Percentiles rank a stretch among this genome's conserved stretches.
phyloP scores from a whole-genome alignment of 2,329 filamentous ascomycete species.

The Pseudophaeomoniella oleicola region DNA sequence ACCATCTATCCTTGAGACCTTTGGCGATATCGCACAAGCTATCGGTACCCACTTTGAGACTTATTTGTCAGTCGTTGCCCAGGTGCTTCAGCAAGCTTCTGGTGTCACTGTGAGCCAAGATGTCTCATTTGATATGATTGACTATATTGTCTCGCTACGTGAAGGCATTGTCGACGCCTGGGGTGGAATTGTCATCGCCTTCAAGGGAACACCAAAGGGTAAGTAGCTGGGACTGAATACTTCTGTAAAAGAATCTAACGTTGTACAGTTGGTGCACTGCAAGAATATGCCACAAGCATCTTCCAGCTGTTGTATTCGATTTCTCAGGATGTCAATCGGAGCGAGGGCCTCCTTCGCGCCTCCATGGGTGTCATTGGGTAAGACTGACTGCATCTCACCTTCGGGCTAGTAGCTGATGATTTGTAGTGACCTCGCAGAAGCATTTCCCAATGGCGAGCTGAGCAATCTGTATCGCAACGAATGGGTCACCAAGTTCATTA shows the following conservation, averaged over 20 bases:
- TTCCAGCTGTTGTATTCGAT: conserved; percentile 76
- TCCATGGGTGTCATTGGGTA: conserved; percentile 96
- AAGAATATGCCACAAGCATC: conserved; percentile 68
- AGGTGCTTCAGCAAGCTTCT: conserved; percentile 86
- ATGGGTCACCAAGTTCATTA: conserved; percentile 79
- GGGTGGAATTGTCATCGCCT: conserved; percentile 89
- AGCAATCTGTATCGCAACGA: conserved; percentile 74
- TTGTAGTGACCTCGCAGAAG: conserved; percentile 74
- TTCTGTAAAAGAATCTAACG: conserved; percentile 8
- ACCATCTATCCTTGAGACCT: conserved; percentile 93
- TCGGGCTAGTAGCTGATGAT: conserved; percentile 19
- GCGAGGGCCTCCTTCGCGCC: conserved; percentile 82
- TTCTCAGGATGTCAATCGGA: conserved; percentile 70
- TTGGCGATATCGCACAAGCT: conserved; percentile 91
- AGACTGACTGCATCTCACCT: conserved; percentile 18
- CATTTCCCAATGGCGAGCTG: conserved; percentile 83
- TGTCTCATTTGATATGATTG: conserved; percentile 84
- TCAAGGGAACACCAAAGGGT: conserved; percentile 52
- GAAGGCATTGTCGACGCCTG: conserved; percentile 99
- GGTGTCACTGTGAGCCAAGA: conserved; percentile 66
- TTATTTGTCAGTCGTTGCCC: conserved; percentile 81
- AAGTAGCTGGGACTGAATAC: conserved; percentile 9
- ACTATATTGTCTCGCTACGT: conserved; percentile 86
- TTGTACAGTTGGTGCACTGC: conserved; percentile 48
- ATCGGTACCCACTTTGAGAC: conserved; percentile 86